A percentile compares a stretch with the other conserved stretches of the same genome.
Conservation (phyloP, 176 grass and related monocot species). For the Bromus sterilis region DNA sequence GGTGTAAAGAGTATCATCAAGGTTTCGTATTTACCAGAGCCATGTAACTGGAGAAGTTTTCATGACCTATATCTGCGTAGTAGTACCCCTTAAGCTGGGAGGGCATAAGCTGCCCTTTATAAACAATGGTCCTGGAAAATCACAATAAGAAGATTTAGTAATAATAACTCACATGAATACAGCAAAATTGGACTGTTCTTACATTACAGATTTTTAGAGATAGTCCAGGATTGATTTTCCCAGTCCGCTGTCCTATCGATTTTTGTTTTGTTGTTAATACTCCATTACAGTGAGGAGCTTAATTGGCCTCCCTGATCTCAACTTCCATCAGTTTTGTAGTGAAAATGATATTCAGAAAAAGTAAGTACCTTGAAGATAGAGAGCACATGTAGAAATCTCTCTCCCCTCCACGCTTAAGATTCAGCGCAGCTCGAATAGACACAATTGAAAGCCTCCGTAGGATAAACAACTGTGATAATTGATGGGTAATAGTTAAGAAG, state of each 20-base stretch:
- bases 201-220: neutral
- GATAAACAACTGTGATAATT: slow-evolving; percentile 62
- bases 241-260: neutral
- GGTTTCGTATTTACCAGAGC: slow-evolving; percentile 88
- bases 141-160: slow-evolving; percentile 9
- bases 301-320: neutral
- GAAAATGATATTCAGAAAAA: slow-evolving; percentile 12
- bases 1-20: slow-evolving; percentile 45
- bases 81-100: slow-evolving; percentile 82
- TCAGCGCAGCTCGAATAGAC: slow-evolving; percentile 51
- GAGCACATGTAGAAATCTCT: slow-evolving; percentile 98
- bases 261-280: neutral
- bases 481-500: neutral
- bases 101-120: slow-evolving; percentile 94
- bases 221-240: neutral
- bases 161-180: slow-evolving; percentile 11
- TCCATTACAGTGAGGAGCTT: neutral
- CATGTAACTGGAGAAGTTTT: slow-evolving; percentile 96
- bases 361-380: slow-evolving; percentile 81
- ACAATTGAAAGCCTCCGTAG: slow-evolving; percentile 76
- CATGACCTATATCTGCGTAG: slow-evolving; percentile 88
- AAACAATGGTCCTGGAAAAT: slow-evolving; percentile 81
- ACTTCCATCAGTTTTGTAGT: neutral
- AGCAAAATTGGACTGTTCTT: neutral
- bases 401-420: slow-evolving; percentile 49